Evolutionary conservation across 306 rosid species (phyloP).

Genomic region (Glycine latifolia): DNA sequence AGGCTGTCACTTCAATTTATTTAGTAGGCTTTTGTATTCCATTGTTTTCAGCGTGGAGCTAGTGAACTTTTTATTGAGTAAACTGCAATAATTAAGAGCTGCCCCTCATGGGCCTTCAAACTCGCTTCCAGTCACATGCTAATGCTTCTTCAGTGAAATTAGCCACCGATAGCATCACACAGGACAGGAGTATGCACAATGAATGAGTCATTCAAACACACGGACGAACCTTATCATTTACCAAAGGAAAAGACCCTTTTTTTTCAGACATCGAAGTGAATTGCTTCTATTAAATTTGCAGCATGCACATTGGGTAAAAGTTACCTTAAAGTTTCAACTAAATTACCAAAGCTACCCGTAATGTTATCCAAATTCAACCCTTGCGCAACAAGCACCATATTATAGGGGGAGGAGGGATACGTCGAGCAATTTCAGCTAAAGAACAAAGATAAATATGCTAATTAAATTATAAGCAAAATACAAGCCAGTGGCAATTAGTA

Average conservation of each 20-base stretch:
- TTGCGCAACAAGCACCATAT: neutral
- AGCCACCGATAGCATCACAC: conserved; percentile 27
- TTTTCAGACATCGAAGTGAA: conserved; percentile 3
- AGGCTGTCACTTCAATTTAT: conserved; percentile 29
- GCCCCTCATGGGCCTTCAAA: conserved; percentile 41
- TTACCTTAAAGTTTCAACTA: neutral
- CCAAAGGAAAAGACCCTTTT: conserved; percentile 9
- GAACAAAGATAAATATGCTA: neutral
- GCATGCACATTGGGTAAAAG: conserved; percentile 56
- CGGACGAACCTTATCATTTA: neutral
- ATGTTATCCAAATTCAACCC: conserved; percentile 33
- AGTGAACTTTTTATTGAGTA: neutral
- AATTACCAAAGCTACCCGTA: conserved; percentile 4
- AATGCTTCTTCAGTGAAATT: conserved; percentile 41
- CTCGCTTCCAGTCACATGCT: conserved; percentile 47
- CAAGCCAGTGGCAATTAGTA: neutral
- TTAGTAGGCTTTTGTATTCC: conserved; percentile 8
- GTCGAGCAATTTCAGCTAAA: neutral
- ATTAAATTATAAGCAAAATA: conserved; percentile 34
- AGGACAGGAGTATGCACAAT: neutral
- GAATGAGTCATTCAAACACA: conserved; percentile 16
- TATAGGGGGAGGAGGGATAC: too few species aligned
- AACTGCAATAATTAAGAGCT: conserved; percentile 25
- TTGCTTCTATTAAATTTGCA: conserved; percentile 33
- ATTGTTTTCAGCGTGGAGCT: conserved; percentile 34